Percentiles rank a stretch among this genome's conserved stretches.
Conservation (phyloP, 139 green algal species). For the Edaphochlamys debaryana region DNA sequence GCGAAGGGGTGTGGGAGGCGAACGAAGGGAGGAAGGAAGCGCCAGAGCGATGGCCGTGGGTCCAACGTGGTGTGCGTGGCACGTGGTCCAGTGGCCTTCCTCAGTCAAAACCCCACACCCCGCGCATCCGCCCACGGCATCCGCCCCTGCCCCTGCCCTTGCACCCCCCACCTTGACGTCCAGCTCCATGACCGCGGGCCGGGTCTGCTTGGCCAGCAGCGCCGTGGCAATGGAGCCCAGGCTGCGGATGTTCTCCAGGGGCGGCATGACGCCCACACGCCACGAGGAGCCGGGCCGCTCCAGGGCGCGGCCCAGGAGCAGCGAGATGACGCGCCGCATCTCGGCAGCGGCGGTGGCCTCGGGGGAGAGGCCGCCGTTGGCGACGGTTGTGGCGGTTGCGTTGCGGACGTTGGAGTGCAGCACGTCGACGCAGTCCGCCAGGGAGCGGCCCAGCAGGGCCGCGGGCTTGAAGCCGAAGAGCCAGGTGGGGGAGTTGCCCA, state of each 20-base stretch:
- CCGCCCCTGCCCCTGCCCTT: too few relatives aligned
- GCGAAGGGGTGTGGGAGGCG: too few relatives aligned
- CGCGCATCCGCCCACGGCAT: too few relatives aligned
- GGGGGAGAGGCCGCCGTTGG: neutral
- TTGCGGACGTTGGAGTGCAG: constrained; percentile 7
- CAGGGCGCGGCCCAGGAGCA: constrained; percentile 13
- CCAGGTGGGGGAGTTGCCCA: constrained; percentile 19
- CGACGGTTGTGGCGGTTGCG: neutral
- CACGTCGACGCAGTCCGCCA: constrained; percentile 39
- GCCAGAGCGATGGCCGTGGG: too few relatives aligned
- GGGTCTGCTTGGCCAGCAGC: constrained; percentile 38
- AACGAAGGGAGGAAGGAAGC: too few relatives aligned
- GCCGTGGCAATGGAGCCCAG: constrained; percentile 27
- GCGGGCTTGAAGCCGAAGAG: constrained; percentile 61
- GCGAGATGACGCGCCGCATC: constrained; percentile 1
- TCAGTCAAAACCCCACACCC: too few relatives aligned
- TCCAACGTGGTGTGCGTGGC: too few relatives aligned
- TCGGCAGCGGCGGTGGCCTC: neutral
- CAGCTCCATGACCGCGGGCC: constrained; percentile 39
- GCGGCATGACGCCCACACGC: constrained; percentile 37
- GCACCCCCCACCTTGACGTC: constrained; percentile 28
- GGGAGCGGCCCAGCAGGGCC: constrained; percentile 39
- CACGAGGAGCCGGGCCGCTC: constrained; percentile 29
- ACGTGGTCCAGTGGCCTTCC: too few relatives aligned
- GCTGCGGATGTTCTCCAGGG: constrained; percentile 14